Evolutionary conservation across 2,329 filamentous ascomycete species (phyloP).

Genomic region (Bretziella fagacearum): DNA sequence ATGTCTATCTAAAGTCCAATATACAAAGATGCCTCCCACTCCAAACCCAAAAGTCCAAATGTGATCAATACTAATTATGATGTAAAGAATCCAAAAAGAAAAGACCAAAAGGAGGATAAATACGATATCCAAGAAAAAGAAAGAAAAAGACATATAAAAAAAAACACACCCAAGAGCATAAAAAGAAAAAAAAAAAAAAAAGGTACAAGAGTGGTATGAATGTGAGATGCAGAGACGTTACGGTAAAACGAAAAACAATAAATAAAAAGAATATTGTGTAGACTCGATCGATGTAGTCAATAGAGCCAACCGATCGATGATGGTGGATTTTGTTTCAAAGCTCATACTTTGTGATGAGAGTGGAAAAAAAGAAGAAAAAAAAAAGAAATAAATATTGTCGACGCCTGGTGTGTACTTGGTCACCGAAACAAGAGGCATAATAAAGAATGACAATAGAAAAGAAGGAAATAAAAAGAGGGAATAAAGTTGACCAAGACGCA

Average conservation of each 20-base stretch:
- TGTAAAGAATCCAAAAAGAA: neutral
- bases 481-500: neutral
- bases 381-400: conserved; percentile 8
- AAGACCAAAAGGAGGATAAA: neutral
- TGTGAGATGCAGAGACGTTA: conserved; percentile 8
- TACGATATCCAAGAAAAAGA: neutral
- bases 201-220: neutral
- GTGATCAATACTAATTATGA: too few relatives aligned
- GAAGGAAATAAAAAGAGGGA: neutral
- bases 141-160: neutral
- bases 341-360: neutral
- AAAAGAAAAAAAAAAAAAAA: neutral
- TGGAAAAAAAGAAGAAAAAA: conserved; percentile 5
- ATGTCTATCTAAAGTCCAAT: conserved; percentile 6
- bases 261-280: conserved; percentile 11
- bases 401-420: too few relatives aligned
- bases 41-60: neutral
- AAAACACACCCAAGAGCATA: neutral
- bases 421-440: conserved; percentile 21
- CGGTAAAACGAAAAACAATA: conserved; percentile 21
- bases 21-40: neutral
- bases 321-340: neutral
- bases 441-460: neutral
- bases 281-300: neutral
- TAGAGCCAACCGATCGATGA: neutral